These are phyloP conservation scores for Solanum virginianum DNA, from an alignment of 257 asterid species.

Conservation along the genomic window DNA sequence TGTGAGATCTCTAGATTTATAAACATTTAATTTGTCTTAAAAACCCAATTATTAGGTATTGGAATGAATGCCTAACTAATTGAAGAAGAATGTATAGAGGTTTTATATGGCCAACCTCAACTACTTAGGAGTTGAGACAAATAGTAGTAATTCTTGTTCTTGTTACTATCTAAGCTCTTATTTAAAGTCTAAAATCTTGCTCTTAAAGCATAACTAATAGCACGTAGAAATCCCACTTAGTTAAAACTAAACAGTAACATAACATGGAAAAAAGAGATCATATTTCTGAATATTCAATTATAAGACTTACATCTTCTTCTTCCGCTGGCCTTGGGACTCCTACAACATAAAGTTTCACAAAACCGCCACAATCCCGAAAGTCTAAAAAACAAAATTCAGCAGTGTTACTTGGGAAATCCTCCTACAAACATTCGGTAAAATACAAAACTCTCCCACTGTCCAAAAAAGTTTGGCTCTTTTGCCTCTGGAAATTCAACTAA, in stretches of 20 bases:
- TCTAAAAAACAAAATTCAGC: conserved; percentile 10
- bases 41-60: not conserved
- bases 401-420: not conserved
- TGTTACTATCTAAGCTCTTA: not conserved
- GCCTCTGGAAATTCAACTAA: not conserved
- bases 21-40: not conserved
- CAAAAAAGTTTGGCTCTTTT: not conserved
- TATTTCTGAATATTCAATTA: not conserved
- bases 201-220: not conserved
- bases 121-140: not conserved
- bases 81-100: not conserved
- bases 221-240: not conserved
- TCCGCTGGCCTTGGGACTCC: conserved; percentile 53
- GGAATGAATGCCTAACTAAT: not conserved
- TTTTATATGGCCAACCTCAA: not conserved
- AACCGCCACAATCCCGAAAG: conserved; percentile 24
- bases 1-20: not conserved
- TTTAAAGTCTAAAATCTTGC: not conserved
- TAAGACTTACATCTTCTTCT: conserved; percentile 53
- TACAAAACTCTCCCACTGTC: not conserved
- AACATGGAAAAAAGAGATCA: not conserved
- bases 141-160: not conserved
- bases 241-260: not conserved
- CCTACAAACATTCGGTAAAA: not conserved
- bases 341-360: conserved; percentile 63